These are phyloP conservation scores for Microbotryum lychnidis-dioicae DNA, from an alignment of 1,284 basidiomycete species.

Conservation along the genomic window DNA sequence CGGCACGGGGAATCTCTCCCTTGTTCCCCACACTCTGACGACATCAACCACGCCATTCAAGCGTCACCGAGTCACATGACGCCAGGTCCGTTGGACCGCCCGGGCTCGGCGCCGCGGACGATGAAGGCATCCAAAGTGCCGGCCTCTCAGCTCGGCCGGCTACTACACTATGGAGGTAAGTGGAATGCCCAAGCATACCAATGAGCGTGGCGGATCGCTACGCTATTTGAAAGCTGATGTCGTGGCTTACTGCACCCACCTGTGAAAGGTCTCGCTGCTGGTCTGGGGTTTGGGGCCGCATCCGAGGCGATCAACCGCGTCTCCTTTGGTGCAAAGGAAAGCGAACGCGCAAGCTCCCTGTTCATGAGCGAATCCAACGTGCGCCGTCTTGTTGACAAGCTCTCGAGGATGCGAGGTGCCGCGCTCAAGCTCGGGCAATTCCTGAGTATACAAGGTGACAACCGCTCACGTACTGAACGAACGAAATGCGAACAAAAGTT, in stretches of 20 bases:
- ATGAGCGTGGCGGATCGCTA: not conserved
- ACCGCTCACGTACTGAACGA: not conserved
- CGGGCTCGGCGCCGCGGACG: slow-evolving; percentile 30
- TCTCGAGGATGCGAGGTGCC: slow-evolving; percentile 90
- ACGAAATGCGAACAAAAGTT: not conserved
- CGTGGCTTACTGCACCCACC: not conserved
- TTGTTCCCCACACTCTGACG: too few species aligned
- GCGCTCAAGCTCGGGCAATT: slow-evolving; percentile 96
- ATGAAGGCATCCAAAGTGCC: slow-evolving; percentile 74
- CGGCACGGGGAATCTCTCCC: too few species aligned
- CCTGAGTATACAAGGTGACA: slow-evolving; percentile 85
- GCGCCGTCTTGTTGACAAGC: slow-evolving; percentile 77
- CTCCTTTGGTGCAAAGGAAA: slow-evolving; percentile 27
- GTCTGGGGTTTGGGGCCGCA: slow-evolving; percentile 56
- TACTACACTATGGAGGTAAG: slow-evolving; percentile 87
- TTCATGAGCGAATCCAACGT: slow-evolving; percentile 87
- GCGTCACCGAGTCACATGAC: too few species aligned
- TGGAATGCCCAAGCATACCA: slow-evolving; percentile 1
- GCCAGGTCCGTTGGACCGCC: too few species aligned
- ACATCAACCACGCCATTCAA: too few species aligned
- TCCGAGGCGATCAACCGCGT: slow-evolving; percentile 44
- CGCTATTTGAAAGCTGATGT: not conserved
- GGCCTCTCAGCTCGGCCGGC: slow-evolving; percentile 70
- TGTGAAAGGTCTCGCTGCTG: slow-evolving; percentile 57
- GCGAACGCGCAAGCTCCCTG: slow-evolving; percentile 38